Evolutionary conservation across 345 rosid species (phyloP).

Genomic region (Citrus trifoliata): DNA sequence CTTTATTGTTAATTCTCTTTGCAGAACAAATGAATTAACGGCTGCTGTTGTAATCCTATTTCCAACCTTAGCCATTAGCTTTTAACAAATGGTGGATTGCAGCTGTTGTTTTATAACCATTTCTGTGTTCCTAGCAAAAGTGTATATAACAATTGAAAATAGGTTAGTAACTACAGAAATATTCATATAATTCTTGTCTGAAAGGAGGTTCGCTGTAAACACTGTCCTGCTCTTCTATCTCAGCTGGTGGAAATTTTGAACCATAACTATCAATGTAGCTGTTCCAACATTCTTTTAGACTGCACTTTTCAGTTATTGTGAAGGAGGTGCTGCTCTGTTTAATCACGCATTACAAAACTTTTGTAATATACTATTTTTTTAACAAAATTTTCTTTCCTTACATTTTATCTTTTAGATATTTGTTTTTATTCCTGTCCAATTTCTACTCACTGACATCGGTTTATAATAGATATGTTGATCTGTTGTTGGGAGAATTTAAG

Average conservation of each 20-base stretch:
- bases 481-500: constrained; percentile 92
- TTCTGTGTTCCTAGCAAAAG: neutral
- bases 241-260: neutral
- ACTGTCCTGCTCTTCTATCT: neutral
- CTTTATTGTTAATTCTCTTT: neutral
- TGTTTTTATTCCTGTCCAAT: neutral
- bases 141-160: neutral
- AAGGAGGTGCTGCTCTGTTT: neutral
- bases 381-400: neutral
- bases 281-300: neutral
- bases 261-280: neutral
- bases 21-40: neutral
- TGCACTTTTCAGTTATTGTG: neutral
- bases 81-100: neutral
- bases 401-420: neutral
- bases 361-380: neutral
- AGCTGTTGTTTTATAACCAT: neutral
- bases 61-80: neutral
- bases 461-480: constrained; percentile 83
- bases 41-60: neutral
- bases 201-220: neutral
- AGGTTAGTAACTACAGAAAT: neutral
- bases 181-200: neutral
- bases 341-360: neutral
- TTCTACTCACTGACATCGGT: neutral